Evolutionary conservation across 1,284 basidiomycete genomes (phyloP), one percentile per base, ranked within the genome.

Genomic region (Fomitopsis palustris): DNA sequence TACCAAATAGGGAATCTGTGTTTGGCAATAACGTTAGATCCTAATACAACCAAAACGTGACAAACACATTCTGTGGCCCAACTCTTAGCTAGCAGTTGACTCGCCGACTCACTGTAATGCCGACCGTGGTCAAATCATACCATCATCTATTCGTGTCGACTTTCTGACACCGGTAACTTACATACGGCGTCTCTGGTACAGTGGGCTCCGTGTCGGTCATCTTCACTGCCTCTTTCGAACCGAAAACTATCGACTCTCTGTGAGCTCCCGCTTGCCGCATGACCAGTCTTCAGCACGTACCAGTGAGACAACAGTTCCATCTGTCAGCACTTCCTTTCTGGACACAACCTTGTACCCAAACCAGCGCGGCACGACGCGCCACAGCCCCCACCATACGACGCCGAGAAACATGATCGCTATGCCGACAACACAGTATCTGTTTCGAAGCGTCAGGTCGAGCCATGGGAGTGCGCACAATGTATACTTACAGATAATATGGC

Each of bases 271-370:
- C 1, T 5, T n/a, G 25, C 25, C 12, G 4, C 12, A 16, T 4
- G 3, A 25, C 12, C 17, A 21, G 14, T 21, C 1, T n/a, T 5
- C 4, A 19, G 29, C 23, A 75, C 82, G 56, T 59, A 85, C 83
- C 67, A 80, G 59, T 0, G 80, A 83, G 49, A 86, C 78, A 14
- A 80, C 76, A 0, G 83, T 87, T 12, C 84, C 85, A 60, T 87
- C 85, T 5, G 70, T 62, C 6, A 87, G 71, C 7, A 59, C 72
- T 55, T 81, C 79, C 60, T 83, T 84, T 29, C 64, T 69, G 3
- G 81, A 78, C 1, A 79, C 71, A 45, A 83, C 75, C 55, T 75
- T 71, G 65, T 85, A 85, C 3, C 78, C 73, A 53, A 83, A 81
- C 10, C 82, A 65, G 17, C 72, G 70, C 0, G 85, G 85, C 10